Evolutionary conservation across 306 rosid species (phyloP).

Genomic region (Acacia confusa): DNA sequence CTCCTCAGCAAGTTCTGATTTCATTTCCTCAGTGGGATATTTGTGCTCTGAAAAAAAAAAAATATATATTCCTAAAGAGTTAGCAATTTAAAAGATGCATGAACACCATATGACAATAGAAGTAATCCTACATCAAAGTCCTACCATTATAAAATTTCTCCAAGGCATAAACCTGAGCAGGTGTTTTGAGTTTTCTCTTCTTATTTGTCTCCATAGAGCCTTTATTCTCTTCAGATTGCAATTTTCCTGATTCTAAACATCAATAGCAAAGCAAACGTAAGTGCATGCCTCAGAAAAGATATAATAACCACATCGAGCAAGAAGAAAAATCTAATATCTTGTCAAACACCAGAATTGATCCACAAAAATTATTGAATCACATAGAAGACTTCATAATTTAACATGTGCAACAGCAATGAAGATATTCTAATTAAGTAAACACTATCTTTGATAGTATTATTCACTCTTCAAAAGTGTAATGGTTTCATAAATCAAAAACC

Average conservation of each 20-base stretch:
- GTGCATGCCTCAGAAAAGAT: not conserved
- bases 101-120: conserved; percentile 21
- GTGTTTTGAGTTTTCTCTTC: conserved; percentile 90
- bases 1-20: conserved; percentile 61
- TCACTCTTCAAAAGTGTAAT: not conserved
- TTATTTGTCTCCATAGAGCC: conserved; percentile 55
- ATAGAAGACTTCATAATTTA: not conserved
- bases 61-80: conserved; percentile 23
- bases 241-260: conserved; percentile 59
- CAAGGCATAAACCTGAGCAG: conserved; percentile 71
- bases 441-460: not conserved
- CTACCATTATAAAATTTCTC: conserved; percentile 87
- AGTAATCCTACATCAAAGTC: not conserved
- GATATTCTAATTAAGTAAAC: not conserved
- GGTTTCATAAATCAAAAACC: not conserved
- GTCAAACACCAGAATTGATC: conserved; percentile 14
- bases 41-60: conserved; percentile 65
- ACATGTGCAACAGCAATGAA: conserved; percentile 3
- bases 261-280: conserved; percentile 36
- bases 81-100: conserved; percentile 25
- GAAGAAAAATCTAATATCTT: not conserved
- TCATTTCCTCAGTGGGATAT: conserved; percentile 93
- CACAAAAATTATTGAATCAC: conserved; percentile 14
- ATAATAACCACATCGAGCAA: not conserved
- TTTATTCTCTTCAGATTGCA: conserved; percentile 79